These are phyloP conservation scores for Fistulinella prunicolor DNA, from an alignment of 768 basidiomycete species.

Conservation along the genomic window DNA sequence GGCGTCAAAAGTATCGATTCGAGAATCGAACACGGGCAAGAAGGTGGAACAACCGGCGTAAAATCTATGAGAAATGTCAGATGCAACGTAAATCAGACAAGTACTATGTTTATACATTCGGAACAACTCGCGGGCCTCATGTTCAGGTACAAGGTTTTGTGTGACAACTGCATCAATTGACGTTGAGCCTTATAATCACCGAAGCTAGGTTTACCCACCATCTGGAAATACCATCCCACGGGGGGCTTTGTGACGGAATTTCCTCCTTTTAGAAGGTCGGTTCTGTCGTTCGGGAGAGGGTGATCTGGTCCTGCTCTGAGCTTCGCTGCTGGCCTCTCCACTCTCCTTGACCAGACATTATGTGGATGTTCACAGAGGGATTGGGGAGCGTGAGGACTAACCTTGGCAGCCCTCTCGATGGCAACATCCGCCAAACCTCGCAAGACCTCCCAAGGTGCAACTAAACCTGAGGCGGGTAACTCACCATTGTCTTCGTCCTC, in stretches of 20 bases:
- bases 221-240: slow-evolving; percentile 71
- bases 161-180: slow-evolving; percentile 60
- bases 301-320: slow-evolving; percentile 71
- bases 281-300: slow-evolving; percentile 68
- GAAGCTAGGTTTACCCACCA: slow-evolving; percentile 42
- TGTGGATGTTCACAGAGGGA: background rate
- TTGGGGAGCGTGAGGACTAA: slow-evolving; percentile 12
- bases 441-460: slow-evolving; percentile 86
- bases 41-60: slow-evolving; percentile 93
- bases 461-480: slow-evolving; percentile 74
- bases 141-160: slow-evolving; percentile 75
- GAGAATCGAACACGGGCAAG: slow-evolving; percentile 81
- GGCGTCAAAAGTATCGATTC: slow-evolving; percentile 80
- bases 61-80: slow-evolving; percentile 50
- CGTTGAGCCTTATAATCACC: background rate
- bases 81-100: slow-evolving; percentile 8
- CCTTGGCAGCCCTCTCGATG: slow-evolving; percentile 75
- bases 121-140: slow-evolving; percentile 84
- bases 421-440: slow-evolving; percentile 80
- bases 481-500: slow-evolving; percentile 82
- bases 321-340: slow-evolving; percentile 66
- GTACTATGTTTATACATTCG: slow-evolving; percentile 56
- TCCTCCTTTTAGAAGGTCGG: slow-evolving; percentile 69
- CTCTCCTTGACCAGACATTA: slow-evolving; percentile 53
- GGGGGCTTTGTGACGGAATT: slow-evolving; percentile 59